A percentile compares a stretch with the other conserved stretches of the same genome.
phyloP scores from a whole-genome alignment of 164 flowering plant species.

The Macadamia tetraphylla region DNA sequence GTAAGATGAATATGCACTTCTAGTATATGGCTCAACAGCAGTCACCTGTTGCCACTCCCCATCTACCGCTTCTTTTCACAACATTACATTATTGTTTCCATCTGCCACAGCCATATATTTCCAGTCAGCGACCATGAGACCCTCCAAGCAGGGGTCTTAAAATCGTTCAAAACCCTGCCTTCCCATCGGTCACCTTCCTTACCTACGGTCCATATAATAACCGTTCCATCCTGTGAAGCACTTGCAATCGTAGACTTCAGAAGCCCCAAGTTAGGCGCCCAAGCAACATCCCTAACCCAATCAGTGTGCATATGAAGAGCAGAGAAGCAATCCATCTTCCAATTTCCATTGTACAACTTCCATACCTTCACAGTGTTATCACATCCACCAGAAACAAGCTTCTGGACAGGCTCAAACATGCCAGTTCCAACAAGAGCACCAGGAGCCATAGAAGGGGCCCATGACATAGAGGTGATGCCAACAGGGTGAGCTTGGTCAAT shows the following conservation, averaged over 20 bases:
- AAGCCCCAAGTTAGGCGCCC: slow-evolving; percentile 44
- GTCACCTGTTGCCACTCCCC: slow-evolving; percentile 38
- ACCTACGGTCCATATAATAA: slow-evolving; percentile 34
- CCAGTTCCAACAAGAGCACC: slow-evolving; percentile 38
- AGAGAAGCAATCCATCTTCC: slow-evolving; percentile 34
- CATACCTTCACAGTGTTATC: slow-evolving; percentile 40
- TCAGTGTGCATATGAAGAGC: slow-evolving; percentile 23
- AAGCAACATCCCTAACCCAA: slow-evolving; percentile 37
- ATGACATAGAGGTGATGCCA: slow-evolving; percentile 27
- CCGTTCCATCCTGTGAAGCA: slow-evolving; percentile 38
- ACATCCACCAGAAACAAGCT: slow-evolving; percentile 36
- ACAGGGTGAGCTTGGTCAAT: slow-evolving; percentile 32
- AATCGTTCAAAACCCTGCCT: slow-evolving; percentile 25
- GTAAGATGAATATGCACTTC: background rate
- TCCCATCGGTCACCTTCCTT: slow-evolving; percentile 37
- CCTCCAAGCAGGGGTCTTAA: too few relatives aligned
- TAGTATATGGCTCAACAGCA: slow-evolving; percentile 23
- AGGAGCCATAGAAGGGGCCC: slow-evolving; percentile 38
- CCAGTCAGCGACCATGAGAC: slow-evolving; percentile 37
- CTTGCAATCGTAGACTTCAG: slow-evolving; percentile 38
- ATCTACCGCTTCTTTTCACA: slow-evolving; percentile 42
- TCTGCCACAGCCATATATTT: slow-evolving; percentile 35
- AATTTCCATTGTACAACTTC: slow-evolving; percentile 28
- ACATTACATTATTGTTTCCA: slow-evolving; percentile 27
- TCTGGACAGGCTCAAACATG: slow-evolving; percentile 27